Conservation (phyloP, 75 land plant genomes). For the Ceratopteris richardii region DNA sequence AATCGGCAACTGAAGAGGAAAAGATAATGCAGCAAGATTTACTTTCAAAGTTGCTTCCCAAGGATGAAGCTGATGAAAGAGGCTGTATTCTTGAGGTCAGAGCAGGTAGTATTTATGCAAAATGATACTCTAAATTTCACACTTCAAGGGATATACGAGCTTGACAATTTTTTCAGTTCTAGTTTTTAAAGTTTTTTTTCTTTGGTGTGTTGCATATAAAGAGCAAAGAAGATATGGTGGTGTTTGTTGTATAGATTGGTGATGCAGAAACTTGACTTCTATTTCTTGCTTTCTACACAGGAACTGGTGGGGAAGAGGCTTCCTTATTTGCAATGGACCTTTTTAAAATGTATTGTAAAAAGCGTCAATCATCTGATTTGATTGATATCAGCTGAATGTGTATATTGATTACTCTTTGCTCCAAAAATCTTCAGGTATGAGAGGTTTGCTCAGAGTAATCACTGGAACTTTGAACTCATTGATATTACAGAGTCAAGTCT, state of each 20-base stretch:
- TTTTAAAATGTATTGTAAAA: conserved; percentile 73
- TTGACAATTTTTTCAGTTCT: too few species aligned
- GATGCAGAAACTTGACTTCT: too few species aligned
- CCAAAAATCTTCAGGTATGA: conserved; percentile 90
- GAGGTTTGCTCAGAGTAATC: conserved; percentile 59
- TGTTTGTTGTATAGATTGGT: too few species aligned
- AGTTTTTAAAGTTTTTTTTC: too few species aligned
- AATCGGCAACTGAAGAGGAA: conserved; percentile 44
- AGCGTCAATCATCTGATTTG: too few species aligned
- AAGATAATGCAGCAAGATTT: conserved; percentile 41
- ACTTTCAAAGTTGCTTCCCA: conserved; percentile 73
- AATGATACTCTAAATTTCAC: background rate
- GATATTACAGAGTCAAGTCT: conserved; percentile 64
- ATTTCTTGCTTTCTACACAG: too few species aligned
- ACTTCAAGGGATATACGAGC: too few species aligned
- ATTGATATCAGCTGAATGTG: too few species aligned
- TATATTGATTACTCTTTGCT: too few species aligned
- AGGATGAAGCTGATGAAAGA: conserved; percentile 91
- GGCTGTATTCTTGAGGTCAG: conserved; percentile 95
- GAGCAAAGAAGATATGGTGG: too few species aligned
- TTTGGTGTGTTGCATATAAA: too few species aligned
- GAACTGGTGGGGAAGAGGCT: conserved; percentile 96
- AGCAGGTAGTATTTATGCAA: conserved; percentile 53
- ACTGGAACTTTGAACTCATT: conserved; percentile 89
- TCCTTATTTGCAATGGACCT: conserved; percentile 92